These are phyloP conservation scores for Euryodendron excelsum DNA, from an alignment of 148 eudicot species.

Conservation along the genomic window DNA sequence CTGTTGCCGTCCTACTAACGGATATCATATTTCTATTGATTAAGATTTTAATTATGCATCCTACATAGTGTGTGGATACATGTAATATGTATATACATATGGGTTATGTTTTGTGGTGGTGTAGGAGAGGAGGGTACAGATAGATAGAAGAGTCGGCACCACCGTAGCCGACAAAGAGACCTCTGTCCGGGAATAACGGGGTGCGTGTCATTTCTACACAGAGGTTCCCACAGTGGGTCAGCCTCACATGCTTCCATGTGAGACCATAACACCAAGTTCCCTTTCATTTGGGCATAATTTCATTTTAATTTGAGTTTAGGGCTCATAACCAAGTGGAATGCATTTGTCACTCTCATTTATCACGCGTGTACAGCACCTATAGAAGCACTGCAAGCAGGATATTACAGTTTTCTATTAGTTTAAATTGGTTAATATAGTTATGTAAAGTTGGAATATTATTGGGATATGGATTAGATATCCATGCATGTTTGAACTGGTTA, in stretches of 20 bases:
- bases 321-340: neutral
- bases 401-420: too few species aligned
- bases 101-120: too few species aligned
- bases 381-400: too few species aligned
- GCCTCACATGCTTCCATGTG: slow-evolving; percentile 83
- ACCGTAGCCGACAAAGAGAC: slow-evolving; percentile 65
- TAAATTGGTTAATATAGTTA: too few species aligned
- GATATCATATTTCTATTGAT: too few species aligned
- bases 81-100: too few species aligned
- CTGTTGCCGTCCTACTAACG: too few species aligned
- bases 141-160: slow-evolving; percentile 18
- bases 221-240: slow-evolving; percentile 45
- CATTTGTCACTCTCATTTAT: neutral
- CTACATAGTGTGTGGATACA: too few species aligned
- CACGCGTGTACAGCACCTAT: neutral
- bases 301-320: slow-evolving; percentile 10
- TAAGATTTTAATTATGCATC: too few species aligned
- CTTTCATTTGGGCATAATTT: neutral
- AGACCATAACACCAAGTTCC: neutral
- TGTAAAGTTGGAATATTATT: too few species aligned
- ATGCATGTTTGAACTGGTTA: too few species aligned
- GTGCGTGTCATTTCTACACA: slow-evolving; percentile 47
- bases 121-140: neutral
- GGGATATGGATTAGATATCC: too few species aligned
- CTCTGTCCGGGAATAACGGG: slow-evolving; percentile 65